Conservation (phyloP, 495 filamentous ascomycete genomes). For the Xylaria intraflava region DNA sequence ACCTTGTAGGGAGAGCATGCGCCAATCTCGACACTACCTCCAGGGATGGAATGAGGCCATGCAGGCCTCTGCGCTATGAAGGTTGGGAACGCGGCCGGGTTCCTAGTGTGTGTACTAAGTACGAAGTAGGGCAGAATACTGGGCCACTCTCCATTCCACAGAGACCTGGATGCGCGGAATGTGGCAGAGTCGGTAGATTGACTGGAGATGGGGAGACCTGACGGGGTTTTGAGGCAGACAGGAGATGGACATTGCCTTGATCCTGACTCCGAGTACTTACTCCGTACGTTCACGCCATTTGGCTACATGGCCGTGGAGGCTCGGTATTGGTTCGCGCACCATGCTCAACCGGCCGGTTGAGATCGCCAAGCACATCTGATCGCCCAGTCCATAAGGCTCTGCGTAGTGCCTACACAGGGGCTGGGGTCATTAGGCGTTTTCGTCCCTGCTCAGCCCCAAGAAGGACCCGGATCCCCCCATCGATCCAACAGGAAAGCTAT, state of each 20-base stretch:
- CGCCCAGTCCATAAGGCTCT: constrained; percentile 8
- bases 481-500: too few relatives aligned
- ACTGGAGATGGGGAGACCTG: constrained; percentile 11
- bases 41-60: constrained; percentile 20
- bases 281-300: background rate
- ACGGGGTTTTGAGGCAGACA: constrained; percentile 14
- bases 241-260: background rate
- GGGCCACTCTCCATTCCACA: background rate
- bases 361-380: constrained; percentile 20
- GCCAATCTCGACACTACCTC: background rate
- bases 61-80: constrained; percentile 10
- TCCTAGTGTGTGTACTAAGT: too few relatives aligned
- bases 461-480: constrained; percentile 15
- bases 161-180: background rate
- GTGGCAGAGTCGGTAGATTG: too few relatives aligned
- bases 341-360: constrained; percentile 19
- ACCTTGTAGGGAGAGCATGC: background rate
- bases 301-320: background rate
- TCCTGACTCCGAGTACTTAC: too few relatives aligned
- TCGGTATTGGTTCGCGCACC: constrained; percentile 17
- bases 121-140: background rate
- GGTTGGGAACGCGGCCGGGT: background rate
- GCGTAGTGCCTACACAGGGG: background rate
- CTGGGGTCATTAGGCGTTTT: constrained; percentile 24
- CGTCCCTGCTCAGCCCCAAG: constrained; percentile 26